These are phyloP conservation scores for Physcomitrellopsis africana DNA, from an alignment of 225 moss, liverwort and hornwort species.

Conservation along the genomic window DNA sequence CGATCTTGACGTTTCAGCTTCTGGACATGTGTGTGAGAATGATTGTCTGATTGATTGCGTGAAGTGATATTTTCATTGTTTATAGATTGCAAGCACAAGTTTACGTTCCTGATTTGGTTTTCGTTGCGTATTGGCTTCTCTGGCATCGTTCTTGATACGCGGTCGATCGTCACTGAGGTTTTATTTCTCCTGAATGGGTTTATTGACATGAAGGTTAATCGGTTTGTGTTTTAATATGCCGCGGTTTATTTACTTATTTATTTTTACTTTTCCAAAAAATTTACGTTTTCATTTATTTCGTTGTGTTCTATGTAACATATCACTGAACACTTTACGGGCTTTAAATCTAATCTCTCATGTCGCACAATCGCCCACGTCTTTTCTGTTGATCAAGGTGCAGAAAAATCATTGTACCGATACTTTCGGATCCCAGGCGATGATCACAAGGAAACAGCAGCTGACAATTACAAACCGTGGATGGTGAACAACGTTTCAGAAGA, in stretches of 20 bases:
- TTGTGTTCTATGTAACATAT: neutral
- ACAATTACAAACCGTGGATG: constrained; percentile 5
- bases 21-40: neutral
- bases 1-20: neutral
- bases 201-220: too few relatives aligned
- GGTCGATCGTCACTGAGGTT: neutral
- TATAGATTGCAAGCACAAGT: neutral
- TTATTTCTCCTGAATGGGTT: neutral
- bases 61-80: neutral
- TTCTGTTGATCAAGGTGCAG: constrained; percentile 15
- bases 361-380: neutral
- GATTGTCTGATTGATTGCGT: neutral
- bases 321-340: neutral
- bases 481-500: constrained; percentile 15
- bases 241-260: neutral
- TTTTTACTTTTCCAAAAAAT: neutral
- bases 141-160: neutral
- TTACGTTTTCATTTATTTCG: neutral
- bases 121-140: neutral
- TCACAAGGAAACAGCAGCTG: neutral
- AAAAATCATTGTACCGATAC: neutral
- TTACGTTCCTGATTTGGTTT: neutral
- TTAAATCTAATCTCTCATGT: neutral
- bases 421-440: constrained; percentile 9
- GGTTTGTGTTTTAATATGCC: too few relatives aligned